These are phyloP conservation scores for Mortierella polycephala DNA, from an alignment of 371 early-diverging fungal species.

Conservation along the genomic window DNA sequence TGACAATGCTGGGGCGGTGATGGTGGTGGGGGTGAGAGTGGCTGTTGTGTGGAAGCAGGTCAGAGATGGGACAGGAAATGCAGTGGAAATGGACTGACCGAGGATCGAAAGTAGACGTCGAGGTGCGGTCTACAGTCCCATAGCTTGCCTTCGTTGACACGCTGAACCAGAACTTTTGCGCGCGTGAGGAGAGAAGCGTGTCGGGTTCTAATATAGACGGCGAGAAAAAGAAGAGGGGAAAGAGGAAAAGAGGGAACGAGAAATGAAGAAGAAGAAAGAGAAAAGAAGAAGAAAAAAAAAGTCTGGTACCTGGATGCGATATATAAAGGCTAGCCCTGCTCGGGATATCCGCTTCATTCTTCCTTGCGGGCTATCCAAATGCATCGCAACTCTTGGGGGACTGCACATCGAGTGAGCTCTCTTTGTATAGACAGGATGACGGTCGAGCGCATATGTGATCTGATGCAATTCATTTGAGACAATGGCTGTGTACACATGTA, in stretches of 20 bases:
- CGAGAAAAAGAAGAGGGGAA: background rate
- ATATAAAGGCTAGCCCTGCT: constrained; percentile 5
- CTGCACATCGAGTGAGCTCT: background rate
- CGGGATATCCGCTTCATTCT: constrained; percentile 19
- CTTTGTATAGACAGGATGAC: background rate
- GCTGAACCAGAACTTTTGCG: background rate
- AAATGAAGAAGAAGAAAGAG: background rate
- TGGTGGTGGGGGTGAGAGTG: too few relatives aligned
- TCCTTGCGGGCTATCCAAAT: background rate
- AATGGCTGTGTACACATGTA: too few relatives aligned
- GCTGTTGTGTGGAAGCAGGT: background rate
- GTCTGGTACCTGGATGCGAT: background rate
- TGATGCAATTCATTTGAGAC: background rate
- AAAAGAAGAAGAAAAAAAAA: background rate
- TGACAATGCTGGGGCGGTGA: background rate
- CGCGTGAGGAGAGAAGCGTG: background rate
- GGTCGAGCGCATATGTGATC: background rate
- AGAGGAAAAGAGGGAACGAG: background rate
- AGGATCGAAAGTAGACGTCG: background rate
- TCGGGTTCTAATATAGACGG: background rate
- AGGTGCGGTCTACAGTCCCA: constrained; percentile 1
- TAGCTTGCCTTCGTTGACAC: background rate
- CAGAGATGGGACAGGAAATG: background rate
- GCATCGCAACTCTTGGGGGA: background rate
- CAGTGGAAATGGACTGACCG: background rate